Conservation (phyloP, 495 filamentous ascomycete genomes). For the Hypoxylon lienhwacheense region DNA sequence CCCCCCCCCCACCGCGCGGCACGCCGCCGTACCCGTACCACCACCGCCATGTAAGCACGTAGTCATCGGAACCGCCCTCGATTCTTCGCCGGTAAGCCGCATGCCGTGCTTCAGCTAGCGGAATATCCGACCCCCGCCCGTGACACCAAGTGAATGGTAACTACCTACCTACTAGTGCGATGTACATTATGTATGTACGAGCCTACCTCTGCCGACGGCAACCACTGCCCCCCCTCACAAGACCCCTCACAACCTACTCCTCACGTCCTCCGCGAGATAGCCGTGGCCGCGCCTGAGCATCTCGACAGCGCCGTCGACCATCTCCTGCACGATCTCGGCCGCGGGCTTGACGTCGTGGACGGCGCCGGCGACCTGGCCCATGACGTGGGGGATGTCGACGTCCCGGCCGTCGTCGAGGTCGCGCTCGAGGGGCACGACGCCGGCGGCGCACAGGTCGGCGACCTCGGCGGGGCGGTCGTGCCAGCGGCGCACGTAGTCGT, state of each 20-base stretch:
- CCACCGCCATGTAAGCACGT: too few relatives aligned
- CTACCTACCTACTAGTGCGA: too few relatives aligned
- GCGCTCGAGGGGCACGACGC: constrained; percentile 75
- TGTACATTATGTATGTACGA: too few relatives aligned
- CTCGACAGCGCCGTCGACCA: constrained; percentile 77
- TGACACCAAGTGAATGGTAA: too few relatives aligned
- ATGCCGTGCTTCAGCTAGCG: too few relatives aligned
- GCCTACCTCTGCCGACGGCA: too few relatives aligned
- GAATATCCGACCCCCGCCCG: too few relatives aligned
- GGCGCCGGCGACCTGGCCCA: constrained; percentile 88
- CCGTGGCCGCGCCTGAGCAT: constrained; percentile 61
- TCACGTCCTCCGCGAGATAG: constrained; percentile 44
- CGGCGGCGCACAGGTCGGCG: constrained; percentile 67
- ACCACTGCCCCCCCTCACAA: too few relatives aligned
- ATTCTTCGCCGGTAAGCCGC: too few relatives aligned
- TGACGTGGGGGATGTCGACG: constrained; percentile 80
- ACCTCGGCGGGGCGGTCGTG: constrained; percentile 72
- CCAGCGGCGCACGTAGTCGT: constrained; percentile 81
- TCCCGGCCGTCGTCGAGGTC: constrained; percentile 78
- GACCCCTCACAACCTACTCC: constrained; percentile 48
- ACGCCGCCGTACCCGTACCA: too few relatives aligned
- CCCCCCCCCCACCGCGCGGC: too few relatives aligned
- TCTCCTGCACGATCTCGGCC: constrained; percentile 76
- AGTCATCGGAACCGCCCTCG: too few relatives aligned
- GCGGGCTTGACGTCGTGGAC: constrained; percentile 78